phyloP scores from a whole-genome alignment of 306 rosid species.

The Dryas drummondii region DNA sequence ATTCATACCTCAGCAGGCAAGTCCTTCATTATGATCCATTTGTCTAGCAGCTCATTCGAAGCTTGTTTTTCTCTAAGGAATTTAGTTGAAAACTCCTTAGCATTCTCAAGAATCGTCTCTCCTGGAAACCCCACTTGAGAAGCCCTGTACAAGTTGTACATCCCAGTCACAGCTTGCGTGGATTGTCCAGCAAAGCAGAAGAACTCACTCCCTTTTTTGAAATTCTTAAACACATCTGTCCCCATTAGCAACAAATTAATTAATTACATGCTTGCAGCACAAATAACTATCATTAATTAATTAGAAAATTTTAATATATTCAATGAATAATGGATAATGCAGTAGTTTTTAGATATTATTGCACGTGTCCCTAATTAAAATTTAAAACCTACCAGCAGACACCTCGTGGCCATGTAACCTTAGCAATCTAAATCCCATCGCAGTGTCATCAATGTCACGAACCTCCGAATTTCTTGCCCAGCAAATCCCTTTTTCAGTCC shows the following conservation, averaged over 20 bases:
- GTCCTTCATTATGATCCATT: conserved; percentile 85
- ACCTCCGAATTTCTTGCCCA: conserved; percentile 83
- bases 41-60: conserved; percentile 64
- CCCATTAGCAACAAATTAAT: neutral
- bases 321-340: neutral
- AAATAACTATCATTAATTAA: neutral
- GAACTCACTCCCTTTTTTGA: conserved; percentile 71
- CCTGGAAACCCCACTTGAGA: conserved; percentile 62
- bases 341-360: neutral
- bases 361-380: no score
- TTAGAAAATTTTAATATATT: neutral
- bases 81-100: conserved; percentile 53
- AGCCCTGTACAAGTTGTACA: conserved; percentile 70
- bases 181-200: conserved; percentile 72
- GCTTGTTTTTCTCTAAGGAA: conserved; percentile 60
- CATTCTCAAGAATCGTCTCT: conserved; percentile 68
- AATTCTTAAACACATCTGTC: conserved; percentile 74
- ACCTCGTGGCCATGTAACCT: conserved; percentile 65
- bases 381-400: conserved; percentile 46
- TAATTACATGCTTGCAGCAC: no score
- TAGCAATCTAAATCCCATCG: conserved; percentile 81
- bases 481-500: conserved; percentile 77
- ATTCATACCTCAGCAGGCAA: conserved; percentile 68
- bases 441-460: conserved; percentile 79
- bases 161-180: conserved; percentile 83